Evolutionary conservation across 1,284 basidiomycete genomes (phyloP).

Genomic region (Entoloma clypeatum): DNA sequence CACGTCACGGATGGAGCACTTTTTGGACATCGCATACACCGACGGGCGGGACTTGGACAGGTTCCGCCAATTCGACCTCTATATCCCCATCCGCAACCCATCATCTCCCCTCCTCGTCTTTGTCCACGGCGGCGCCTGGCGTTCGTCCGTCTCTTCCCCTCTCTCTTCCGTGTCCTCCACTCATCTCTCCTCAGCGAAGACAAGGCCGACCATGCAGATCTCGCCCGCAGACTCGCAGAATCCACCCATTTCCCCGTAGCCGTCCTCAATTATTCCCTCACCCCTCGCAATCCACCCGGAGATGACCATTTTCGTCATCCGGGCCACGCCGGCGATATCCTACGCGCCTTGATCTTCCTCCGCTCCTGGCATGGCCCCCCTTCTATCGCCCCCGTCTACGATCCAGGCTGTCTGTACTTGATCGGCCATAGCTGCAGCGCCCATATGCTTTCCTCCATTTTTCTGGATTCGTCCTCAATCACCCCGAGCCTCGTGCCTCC

Average conservation of each 20-base stretch:
- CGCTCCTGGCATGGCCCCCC: slow-evolving; percentile 37
- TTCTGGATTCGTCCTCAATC: slow-evolving; percentile 49
- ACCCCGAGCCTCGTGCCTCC: slow-evolving; percentile 46
- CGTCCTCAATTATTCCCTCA: slow-evolving; percentile 74
- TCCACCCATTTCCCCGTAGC: slow-evolving; percentile 55
- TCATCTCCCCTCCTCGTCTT: slow-evolving; percentile 47
- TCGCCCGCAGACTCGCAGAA: slow-evolving; percentile 50
- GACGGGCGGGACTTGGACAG: slow-evolving; percentile 21
- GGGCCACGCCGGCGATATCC: slow-evolving; percentile 62
- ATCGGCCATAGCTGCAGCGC: slow-evolving; percentile 78
- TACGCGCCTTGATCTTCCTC: slow-evolving; percentile 58
- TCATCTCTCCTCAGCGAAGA: slow-evolving; percentile 52
- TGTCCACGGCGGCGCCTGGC: slow-evolving; percentile 79
- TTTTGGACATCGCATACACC: slow-evolving; percentile 44
- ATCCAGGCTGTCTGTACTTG: slow-evolving; percentile 47
- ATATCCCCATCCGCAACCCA: slow-evolving; percentile 28
- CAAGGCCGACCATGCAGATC: slow-evolving; percentile 52
- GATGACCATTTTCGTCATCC: slow-evolving; percentile 55
- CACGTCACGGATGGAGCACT: slow-evolving; percentile 18
- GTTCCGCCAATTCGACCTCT: slow-evolving; percentile 47
- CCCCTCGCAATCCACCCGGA: slow-evolving; percentile 36
- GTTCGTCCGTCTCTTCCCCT: slow-evolving; percentile 45
- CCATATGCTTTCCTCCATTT: slow-evolving; percentile 71
- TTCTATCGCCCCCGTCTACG: slow-evolving; percentile 30
- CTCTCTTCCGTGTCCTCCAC: slow-evolving; percentile 3